phyloP scores from a whole-genome alignment of 768 basidiomycete species.

The Rhodotorula babjevae region DNA sequence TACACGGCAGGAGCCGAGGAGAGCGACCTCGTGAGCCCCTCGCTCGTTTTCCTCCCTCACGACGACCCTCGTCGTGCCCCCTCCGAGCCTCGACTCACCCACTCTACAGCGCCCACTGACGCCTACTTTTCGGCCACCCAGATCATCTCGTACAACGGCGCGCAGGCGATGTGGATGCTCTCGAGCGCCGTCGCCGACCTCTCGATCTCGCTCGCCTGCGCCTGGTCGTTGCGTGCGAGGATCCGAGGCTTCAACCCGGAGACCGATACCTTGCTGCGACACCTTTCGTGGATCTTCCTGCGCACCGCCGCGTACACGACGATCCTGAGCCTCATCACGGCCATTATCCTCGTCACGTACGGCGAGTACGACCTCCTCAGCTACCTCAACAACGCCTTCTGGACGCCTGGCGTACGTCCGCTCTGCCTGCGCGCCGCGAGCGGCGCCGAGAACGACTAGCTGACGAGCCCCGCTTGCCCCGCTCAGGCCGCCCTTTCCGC shows the following conservation, averaged over 20 bases:
- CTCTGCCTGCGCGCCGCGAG: not conserved
- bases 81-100: too few relatives aligned
- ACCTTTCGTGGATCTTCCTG: not conserved
- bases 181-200: slow-evolving; percentile 4
- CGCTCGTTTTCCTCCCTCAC: too few relatives aligned
- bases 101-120: too few relatives aligned
- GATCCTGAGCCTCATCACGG: not conserved
- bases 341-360: not conserved
- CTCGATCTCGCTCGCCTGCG: slow-evolving; percentile 4
- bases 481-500: slow-evolving; percentile 1
- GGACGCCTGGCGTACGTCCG: not conserved
- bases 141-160: not conserved
- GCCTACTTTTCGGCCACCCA: too few relatives aligned
- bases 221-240: not conserved
- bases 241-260: slow-evolving; percentile 3
- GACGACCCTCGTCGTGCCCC: too few relatives aligned
- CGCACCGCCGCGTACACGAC: slow-evolving; percentile 20
- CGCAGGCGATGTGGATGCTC: slow-evolving; percentile 7
- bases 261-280: slow-evolving; percentile 7
- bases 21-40: not conserved
- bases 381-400: not conserved
- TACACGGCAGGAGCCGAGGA: not conserved
- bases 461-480: not conserved
- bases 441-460: too few relatives aligned
- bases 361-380: not conserved